Conservation (phyloP, 805 yeast species). For the Candida qinlingensis region DNA sequence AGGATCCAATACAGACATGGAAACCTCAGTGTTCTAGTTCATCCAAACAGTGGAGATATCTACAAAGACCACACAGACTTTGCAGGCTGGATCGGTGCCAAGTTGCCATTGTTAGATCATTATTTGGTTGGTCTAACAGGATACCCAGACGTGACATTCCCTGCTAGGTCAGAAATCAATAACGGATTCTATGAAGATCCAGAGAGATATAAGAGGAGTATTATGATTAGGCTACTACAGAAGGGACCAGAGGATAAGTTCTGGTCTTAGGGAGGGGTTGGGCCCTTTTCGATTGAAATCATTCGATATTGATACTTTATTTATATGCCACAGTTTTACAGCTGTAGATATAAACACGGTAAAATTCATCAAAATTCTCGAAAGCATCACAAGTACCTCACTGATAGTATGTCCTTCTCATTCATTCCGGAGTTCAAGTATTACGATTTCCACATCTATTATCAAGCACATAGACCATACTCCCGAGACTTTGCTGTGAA, state of each 20-base stretch:
- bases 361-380: too few relatives aligned
- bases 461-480: constrained; percentile 29
- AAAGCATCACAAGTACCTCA: too few relatives aligned
- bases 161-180: constrained; percentile 8
- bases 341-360: too few relatives aligned
- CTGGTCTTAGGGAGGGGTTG: constrained; percentile 1
- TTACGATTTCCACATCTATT: constrained; percentile 51
- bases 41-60: constrained; percentile 39
- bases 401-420: too few relatives aligned
- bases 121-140: constrained; percentile 1
- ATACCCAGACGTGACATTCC: constrained; percentile 12
- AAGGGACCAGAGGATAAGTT: constrained; percentile 5
- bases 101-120: constrained; percentile 20
- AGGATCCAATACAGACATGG: constrained; percentile 45
- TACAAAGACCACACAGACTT: constrained; percentile 41
- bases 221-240: constrained; percentile 12
- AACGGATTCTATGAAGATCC: constrained; percentile 11
- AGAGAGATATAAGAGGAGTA: constrained; percentile 4
- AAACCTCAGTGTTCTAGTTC: constrained; percentile 43
- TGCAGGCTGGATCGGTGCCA: constrained; percentile 50
- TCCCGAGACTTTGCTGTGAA: constrained; percentile 32
- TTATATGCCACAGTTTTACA: not conserved
- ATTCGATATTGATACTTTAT: not conserved
- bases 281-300: not conserved
- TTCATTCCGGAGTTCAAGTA: constrained; percentile 21